Base-by-base conservation (phyloP, 1,284 basidiomycete species). In the Meira miltonrushii region DNA sequence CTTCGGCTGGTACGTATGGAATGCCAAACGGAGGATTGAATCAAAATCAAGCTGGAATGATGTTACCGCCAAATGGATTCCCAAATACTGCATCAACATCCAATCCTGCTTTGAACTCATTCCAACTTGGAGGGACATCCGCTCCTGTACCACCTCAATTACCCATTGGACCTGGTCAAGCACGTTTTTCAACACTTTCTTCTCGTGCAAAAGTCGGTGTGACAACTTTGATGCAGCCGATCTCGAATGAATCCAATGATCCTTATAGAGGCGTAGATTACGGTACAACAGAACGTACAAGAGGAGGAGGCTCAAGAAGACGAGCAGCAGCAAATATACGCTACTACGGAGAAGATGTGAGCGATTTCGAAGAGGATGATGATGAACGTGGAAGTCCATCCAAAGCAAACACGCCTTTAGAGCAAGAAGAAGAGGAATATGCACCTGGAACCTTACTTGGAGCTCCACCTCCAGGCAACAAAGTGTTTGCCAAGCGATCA, bases 161-260 rank as follows among this genome's bases (percentile, higher is more conserved):
- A 37, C 67, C 61, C 19, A 54, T 72, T 38, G 63, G 64, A 28
- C 61, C 59, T 1, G 60, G 68, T 0, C 94, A 97, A 78, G 92
- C 89, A 0, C 79, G 86, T 19, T 84, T 86, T 64, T 88, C 90
- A 1, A 89, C 90, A 0, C 97, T 95, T 79, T 83, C 92, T 0
- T 89, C 92, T 5, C 85, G 93, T n/a, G 81, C 97, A 57, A 86
- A 89, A n/a, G 93, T 92, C 0, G 94, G 94, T 25, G 85, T 88
- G 6, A 89, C 90, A 0, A 85, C 90, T 2, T 84, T 98, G 62
- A 84, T 97, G 79, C 94, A 98, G 75, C 92, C 93, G n/a, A 85
- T 92, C 66, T 75, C 74, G 23, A 58, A 53, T 19, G 37, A 61
- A 53, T 21, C 38, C 21, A 13, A 37, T 23, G 25, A 43, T 66